Percentiles rank a stretch among this genome's conserved stretches.
Conservation (phyloP, 257 asterid genomes). For the Fraxinus quadrangulata region DNA sequence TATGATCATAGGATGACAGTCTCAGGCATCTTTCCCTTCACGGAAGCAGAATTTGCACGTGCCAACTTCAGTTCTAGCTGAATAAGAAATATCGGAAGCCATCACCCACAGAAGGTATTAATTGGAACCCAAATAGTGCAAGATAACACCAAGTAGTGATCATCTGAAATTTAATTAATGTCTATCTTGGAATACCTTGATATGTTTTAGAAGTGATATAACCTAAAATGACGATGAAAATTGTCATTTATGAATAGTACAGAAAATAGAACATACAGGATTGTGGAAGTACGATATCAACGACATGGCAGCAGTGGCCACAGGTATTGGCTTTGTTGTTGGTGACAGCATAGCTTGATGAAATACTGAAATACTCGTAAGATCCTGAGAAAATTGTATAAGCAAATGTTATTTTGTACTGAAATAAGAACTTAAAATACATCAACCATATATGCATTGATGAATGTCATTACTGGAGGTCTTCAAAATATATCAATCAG, state of each 20-base stretch:
- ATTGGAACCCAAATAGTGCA: conserved; percentile 3
- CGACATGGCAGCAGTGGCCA: conserved; percentile 71
- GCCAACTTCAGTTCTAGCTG: conserved; percentile 5
- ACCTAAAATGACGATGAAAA: neutral
- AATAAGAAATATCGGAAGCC: conserved; percentile 17
- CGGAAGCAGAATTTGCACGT: neutral
- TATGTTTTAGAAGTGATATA: neutral
- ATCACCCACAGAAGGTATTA: conserved; percentile 11
- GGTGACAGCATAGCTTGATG: conserved; percentile 71
- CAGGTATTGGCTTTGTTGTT: conserved; percentile 69
- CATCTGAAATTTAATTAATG: neutral
- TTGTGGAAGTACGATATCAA: conserved; percentile 67
- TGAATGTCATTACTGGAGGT: conserved; percentile 5
- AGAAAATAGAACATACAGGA: conserved; percentile 53
- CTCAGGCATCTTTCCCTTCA: neutral
- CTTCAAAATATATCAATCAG: neutral
- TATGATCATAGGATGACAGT: neutral
- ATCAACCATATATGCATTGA: conserved; percentile 17
- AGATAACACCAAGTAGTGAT: conserved; percentile 11
- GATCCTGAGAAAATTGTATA: conserved; percentile 55
- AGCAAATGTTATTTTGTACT: conserved; percentile 17
- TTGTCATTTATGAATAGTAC: neutral
- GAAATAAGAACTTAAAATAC: neutral
- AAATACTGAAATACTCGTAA: conserved; percentile 45
- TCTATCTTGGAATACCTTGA: neutral